Conservation (phyloP, 768 basidiomycete genomes). For the Postia placenta region DNA sequence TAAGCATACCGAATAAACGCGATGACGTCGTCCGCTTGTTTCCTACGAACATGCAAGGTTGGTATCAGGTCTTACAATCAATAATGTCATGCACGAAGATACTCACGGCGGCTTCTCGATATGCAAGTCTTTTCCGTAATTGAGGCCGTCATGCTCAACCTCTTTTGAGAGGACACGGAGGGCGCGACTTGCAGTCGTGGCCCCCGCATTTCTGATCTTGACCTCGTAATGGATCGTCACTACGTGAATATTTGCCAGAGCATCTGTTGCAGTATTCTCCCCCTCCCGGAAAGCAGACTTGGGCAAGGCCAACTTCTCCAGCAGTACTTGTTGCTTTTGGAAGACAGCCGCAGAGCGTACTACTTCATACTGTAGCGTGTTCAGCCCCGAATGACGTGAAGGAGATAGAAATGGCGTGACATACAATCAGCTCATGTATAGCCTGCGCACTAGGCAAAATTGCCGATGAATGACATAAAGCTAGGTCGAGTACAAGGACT, state of each 20-base stretch:
- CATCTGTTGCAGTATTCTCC: conserved; percentile 29
- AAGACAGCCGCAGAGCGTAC: conserved; percentile 48
- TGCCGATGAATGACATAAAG: conserved; percentile 43
- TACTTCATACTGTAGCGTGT: conserved; percentile 50
- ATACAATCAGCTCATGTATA: conserved; percentile 57
- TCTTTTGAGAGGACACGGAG: conserved; percentile 53
- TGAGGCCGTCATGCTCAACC: conserved; percentile 57
- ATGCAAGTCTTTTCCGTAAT: conserved; percentile 28
- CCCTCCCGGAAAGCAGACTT: conserved; percentile 18
- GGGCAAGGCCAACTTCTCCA: conserved; percentile 35
- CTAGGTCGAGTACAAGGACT: conserved; percentile 46
- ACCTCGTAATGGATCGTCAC: conserved; percentile 48
- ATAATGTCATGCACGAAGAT: background rate
- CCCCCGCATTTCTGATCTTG: conserved; percentile 39
- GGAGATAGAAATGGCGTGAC: conserved; percentile 18
- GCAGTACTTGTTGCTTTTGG: conserved; percentile 39
- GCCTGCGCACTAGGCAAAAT: conserved; percentile 49
- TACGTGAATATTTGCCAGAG: conserved; percentile 35
- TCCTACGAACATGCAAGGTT: conserved; percentile 9
- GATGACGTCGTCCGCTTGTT: conserved; percentile 15
- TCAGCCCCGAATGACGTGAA: background rate
- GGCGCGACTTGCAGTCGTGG: conserved; percentile 46
- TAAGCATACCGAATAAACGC: conserved; percentile 53
- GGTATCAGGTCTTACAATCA: conserved; percentile 3
- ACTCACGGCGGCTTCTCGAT: conserved; percentile 45